Base-by-base conservation (phyloP, 139 green algal genomes). In the Chara braunii region DNA sequence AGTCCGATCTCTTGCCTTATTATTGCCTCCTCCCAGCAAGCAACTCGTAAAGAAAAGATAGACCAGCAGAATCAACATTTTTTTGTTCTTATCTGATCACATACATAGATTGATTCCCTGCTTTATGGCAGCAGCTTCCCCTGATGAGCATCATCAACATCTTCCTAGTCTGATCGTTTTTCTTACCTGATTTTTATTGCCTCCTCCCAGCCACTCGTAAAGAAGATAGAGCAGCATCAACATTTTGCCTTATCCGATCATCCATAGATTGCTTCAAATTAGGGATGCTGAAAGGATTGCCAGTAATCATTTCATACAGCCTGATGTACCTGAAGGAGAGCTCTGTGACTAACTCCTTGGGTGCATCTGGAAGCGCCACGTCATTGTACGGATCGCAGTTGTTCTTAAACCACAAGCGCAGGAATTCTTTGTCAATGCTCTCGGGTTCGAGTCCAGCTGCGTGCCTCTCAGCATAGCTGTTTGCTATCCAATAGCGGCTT, bases 351-450 rank as follows among this genome's bases (percentile, higher is more conserved):
- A 68, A 26, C 22, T 42, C 12, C 6, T 32, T 58, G 7, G 22
- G 45, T 44, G 48, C 22, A 24, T 58, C 12, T 3, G 60, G 45
- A 12, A 70, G 29, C 6, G 62, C 67, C 56, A 85, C 57, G 78
- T 97, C 91, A 11, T 89, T 87, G 78, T 98, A 99, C 2, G 93
- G 91, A 72, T 98, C 93, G 75, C 92, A 99, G 45, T 89, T 72
- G 22, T 83, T 74, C 0, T 83, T 53, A 75, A 97, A 98, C 93
- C 93, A 99, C 18, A 98, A 81, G 18, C 93, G 78, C 58, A 98
- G 70, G 75, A 99, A 99, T 80, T 99, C 93, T 58, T 99, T 99
- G 81, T 99, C 93, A 12, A 99, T 94, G 78, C 89, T 97, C 72
- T 97, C 79, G 18, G 36, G 92, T 77, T 98, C 91, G 67, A 87